Base-by-base conservation (phyloP, 768 basidiomycete genomes). In the Paxillus ammoniavirescens region DNA sequence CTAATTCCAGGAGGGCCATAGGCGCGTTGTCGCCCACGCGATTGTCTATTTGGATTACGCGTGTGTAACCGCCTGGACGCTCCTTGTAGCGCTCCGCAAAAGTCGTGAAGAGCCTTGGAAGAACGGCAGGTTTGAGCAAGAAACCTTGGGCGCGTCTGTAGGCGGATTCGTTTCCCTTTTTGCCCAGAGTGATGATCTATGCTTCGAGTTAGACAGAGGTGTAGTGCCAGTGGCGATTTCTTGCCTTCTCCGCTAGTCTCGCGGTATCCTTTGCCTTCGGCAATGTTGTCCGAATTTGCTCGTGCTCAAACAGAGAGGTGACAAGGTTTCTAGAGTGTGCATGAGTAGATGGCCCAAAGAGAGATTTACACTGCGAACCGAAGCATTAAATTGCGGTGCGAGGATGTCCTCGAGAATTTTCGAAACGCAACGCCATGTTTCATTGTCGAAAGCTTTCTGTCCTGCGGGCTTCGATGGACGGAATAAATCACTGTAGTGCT, bases 351-450 rank as follows among this genome's bases (percentile, higher is more conserved):
- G 53, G 18, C 18, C 26, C 2, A 13, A 28, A 30, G 1, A 3
- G 21, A 1, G 21, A 15, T 7, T 23, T 37, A 14, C 10, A 14
- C 13, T 23, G 51, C 79, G 54, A 62, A 95, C 93, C 96, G 80
- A 50, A 98, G 77, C 88, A 98, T 93, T 51, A 97, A 79, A 77
- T 88, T 89, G 62, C 96, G 80, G 67, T 98, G 96, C 10, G 93
- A 90, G 50, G 92, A 87, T 17, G 91, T 89, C 73, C 95, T 83
- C 66, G 90, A 91, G 68, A 97, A 84, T 66, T 95, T 96, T 66
- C 93, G 83, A 71, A 93, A 91, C 17, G 91, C 91, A 51, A 92
- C 79, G 38, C 93, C 92, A 84, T 98, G 94, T 77, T 96, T 93
- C 93, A 96, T 95, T 60, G 64, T 62, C 56, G 61, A 42, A 12